Evolutionary conservation across 148 eudicot species (phyloP).

Genomic region (Rhododendron vialii): DNA sequence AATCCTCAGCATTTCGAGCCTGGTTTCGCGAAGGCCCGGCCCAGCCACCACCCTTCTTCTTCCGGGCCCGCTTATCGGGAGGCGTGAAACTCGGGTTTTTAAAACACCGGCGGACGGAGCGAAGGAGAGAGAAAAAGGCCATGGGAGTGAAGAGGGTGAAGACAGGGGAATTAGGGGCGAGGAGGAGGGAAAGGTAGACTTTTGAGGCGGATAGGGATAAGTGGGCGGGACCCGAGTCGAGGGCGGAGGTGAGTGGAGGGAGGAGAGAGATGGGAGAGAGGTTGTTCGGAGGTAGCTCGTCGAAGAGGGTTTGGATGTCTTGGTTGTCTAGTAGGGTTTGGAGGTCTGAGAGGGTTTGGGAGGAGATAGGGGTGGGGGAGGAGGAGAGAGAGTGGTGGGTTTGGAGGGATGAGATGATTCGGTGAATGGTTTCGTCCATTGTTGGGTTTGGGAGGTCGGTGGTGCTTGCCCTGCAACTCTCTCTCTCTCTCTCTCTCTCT

Average conservation of each 20-base stretch:
- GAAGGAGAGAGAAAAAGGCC: conserved; percentile 68
- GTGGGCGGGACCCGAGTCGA: conserved; percentile 49
- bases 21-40: conserved; percentile 2
- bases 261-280: conserved; percentile 42
- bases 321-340: conserved; percentile 47
- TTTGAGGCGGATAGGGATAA: conserved; percentile 51
- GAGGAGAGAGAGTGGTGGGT: conserved; percentile 10
- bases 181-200: conserved; percentile 59
- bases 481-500: neutral
- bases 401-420: conserved; percentile 37
- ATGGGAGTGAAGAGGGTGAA: conserved; percentile 76
- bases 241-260: conserved; percentile 45
- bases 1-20: conserved; percentile 18
- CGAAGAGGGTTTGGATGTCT: conserved; percentile 38
- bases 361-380: conserved; percentile 8
- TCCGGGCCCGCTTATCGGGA: conserved; percentile 15
- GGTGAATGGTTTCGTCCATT: conserved; percentile 46
- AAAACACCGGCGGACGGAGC: conserved; percentile 49
- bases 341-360: conserved; percentile 43
- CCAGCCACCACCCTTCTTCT: conserved; percentile 22
- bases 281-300: conserved; percentile 38
- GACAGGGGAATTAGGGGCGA: conserved; percentile 66
- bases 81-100: conserved; percentile 30
- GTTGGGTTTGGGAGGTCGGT: neutral
- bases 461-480: neutral